Conservation (phyloP, 2,329 filamentous ascomycete species). For the Delphinella strobiligena region DNA sequence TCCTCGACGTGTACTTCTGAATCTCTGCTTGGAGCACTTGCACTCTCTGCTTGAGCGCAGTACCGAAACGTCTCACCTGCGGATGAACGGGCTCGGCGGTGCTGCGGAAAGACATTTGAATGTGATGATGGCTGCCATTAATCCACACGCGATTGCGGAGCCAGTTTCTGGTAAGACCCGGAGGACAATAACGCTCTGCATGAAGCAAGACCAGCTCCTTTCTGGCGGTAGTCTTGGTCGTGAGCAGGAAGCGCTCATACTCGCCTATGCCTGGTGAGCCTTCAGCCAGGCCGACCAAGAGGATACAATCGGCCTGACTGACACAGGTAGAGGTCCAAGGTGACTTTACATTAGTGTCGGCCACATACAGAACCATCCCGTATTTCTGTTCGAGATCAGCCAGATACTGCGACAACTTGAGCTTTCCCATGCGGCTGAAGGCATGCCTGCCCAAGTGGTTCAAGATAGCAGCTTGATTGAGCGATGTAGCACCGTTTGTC, state of each 20-base stretch:
- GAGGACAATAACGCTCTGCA: constrained; percentile 71
- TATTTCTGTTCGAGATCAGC: constrained; percentile 97
- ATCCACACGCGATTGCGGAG: constrained; percentile 86
- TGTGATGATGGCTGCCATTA: constrained; percentile 93
- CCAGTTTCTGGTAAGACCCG: constrained; percentile 81
- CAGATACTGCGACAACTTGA: constrained; percentile 90
- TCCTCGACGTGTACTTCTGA: constrained; percentile 93
- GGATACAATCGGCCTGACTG: constrained; percentile 87
- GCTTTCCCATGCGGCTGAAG: constrained; percentile 93
- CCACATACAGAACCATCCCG: constrained; percentile 86
- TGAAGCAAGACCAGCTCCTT: constrained; percentile 89
- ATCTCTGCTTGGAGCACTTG: constrained; percentile 94
- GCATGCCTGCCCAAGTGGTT: constrained; percentile 93
- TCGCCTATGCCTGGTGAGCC: constrained; percentile 84
- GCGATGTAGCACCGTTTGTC: constrained; percentile 75
- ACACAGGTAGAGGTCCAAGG: constrained; percentile 99
- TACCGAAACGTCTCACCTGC: constrained; percentile 65
- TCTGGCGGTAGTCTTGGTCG: constrained; percentile 91
- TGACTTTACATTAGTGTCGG: constrained; percentile 92
- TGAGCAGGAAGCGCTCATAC: constrained; percentile 90
- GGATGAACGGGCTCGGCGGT: constrained; percentile 66
- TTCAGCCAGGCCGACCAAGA: constrained; percentile 84
- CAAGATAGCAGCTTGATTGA: constrained; percentile 87
- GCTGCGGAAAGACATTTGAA: constrained; percentile 83
- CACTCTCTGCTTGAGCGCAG: constrained; percentile 79